These are phyloP conservation scores for Clonostachys rosea DNA, from an alignment of 2,329 filamentous ascomycete genomes.

Conservation along the genomic window DNA sequence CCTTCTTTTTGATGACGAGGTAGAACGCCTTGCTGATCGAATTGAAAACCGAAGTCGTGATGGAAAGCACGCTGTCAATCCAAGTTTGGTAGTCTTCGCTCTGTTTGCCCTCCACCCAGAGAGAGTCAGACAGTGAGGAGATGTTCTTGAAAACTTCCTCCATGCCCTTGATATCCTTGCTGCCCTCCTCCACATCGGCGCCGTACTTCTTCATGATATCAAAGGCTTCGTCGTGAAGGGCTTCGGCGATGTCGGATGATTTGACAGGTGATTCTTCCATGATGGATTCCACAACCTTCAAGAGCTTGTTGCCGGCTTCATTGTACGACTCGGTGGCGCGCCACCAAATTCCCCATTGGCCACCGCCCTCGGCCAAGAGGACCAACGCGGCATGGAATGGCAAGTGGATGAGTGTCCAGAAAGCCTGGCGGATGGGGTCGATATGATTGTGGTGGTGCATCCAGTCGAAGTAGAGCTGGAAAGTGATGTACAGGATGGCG, in stretches of 20 bases:
- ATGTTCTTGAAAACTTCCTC: not conserved
- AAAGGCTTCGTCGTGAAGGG: not conserved
- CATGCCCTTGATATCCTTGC: not conserved
- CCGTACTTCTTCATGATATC: not conserved
- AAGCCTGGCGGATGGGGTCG: slow-evolving; percentile 51
- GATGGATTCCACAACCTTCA: too few species aligned
- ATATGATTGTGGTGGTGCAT: slow-evolving; percentile 55
- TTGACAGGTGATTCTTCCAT: not conserved
- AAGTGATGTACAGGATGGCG: slow-evolving; percentile 38
- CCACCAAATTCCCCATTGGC: slow-evolving; percentile 11
- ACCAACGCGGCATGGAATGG: slow-evolving; percentile 60
- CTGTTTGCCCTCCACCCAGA: not conserved
- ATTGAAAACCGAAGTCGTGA: slow-evolving; percentile 7
- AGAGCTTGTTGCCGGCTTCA: not conserved
- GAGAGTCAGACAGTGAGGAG: not conserved
- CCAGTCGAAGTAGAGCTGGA: slow-evolving; percentile 53
- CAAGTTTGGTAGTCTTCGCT: slow-evolving; percentile 33
- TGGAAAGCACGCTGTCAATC: slow-evolving; percentile 28
- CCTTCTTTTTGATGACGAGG: slow-evolving; percentile 1
- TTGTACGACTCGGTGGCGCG: not conserved
- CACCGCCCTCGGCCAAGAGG: slow-evolving; percentile 58
- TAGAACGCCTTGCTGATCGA: slow-evolving; percentile 5
- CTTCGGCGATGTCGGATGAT: not conserved
- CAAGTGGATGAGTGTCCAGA: slow-evolving; percentile 55
- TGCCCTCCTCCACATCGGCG: not conserved